Percentiles rank a stretch among this genome's conserved stretches.
Conservation (phyloP, 495 filamentous ascomycete genomes). For the Tuber borchii region DNA sequence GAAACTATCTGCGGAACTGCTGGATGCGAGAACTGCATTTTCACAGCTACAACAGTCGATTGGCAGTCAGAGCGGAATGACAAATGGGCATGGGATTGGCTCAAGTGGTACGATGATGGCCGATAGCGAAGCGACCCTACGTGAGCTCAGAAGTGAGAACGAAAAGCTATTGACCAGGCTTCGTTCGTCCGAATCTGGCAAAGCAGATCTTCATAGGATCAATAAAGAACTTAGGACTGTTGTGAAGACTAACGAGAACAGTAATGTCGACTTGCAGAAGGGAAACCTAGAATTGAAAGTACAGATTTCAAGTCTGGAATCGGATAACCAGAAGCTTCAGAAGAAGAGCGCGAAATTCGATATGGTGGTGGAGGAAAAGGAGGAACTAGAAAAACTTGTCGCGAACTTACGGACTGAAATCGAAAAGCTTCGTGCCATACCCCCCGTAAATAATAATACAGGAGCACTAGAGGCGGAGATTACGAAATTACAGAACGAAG, state of each 20-base stretch:
- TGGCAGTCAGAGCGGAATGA: slow-evolving; percentile 4
- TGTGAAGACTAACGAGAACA: slow-evolving; percentile 36
- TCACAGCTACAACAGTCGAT: slow-evolving; percentile 21
- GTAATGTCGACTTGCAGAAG: slow-evolving; percentile 32
- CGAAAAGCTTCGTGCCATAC: background rate
- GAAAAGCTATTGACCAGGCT: slow-evolving; percentile 22
- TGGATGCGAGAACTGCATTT: slow-evolving; percentile 15
- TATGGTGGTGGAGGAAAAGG: slow-evolving; percentile 21
- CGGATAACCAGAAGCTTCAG: slow-evolving; percentile 22
- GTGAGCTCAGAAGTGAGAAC: slow-evolving; percentile 17
- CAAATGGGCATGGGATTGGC: slow-evolving; percentile 1
- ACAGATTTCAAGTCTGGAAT: slow-evolving; percentile 22
- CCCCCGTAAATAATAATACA: background rate
- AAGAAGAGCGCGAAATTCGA: slow-evolving; percentile 32
- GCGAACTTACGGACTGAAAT: background rate
- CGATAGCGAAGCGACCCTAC: slow-evolving; percentile 1
- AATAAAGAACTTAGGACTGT: slow-evolving; percentile 23
- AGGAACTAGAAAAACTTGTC: slow-evolving; percentile 11
- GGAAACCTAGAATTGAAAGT: slow-evolving; percentile 30
- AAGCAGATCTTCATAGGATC: slow-evolving; percentile 24
- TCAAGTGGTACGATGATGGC: background rate
- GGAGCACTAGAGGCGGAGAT: background rate
- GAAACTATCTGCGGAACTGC: slow-evolving; percentile 8
- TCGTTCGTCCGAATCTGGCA: slow-evolving; percentile 21
- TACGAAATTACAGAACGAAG: background rate